A percentile compares a stretch with the other conserved stretches of the same genome.
phyloP scores from a whole-genome alignment of 345 rosid genomes.

The Odontarrhena argentea region DNA sequence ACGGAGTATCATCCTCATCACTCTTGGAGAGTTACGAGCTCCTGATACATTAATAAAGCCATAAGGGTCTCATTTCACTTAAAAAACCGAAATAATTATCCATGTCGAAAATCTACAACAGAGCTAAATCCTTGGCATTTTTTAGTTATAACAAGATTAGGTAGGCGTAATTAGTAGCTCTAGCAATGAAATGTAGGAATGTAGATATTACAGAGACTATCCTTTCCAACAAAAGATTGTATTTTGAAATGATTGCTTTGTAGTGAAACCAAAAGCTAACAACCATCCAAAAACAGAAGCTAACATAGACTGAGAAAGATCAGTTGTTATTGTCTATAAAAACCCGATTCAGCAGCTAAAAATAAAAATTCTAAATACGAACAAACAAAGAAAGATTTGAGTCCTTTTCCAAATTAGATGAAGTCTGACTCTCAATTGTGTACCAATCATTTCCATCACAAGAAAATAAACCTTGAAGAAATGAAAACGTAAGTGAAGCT shows the following conservation, averaged over 20 bases:
- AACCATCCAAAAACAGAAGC: constrained; percentile 13
- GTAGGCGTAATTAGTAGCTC: constrained; percentile 12
- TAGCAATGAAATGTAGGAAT: constrained; percentile 14
- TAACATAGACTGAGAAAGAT: constrained; percentile 21
- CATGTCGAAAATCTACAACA: constrained; percentile 13
- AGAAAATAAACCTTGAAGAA: background rate
- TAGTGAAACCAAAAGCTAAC: constrained; percentile 27
- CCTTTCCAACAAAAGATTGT: no score
- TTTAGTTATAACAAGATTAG: constrained; percentile 18
- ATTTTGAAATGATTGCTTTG: constrained; percentile 27
- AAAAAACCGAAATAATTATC: background rate
- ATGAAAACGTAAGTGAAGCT: background rate
- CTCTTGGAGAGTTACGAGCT: constrained; percentile 34
- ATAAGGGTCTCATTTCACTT: background rate
- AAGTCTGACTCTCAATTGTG: constrained; percentile 11
- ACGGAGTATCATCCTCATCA: constrained; percentile 14
- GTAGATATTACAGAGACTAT: constrained; percentile 17
- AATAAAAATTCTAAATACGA: background rate
- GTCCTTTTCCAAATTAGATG: constrained; percentile 9
- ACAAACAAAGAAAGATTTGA: background rate
- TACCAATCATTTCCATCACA: background rate
- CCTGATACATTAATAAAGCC: constrained; percentile 21
- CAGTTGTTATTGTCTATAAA: background rate
- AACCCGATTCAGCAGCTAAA: constrained; percentile 26
- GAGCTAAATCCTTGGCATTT: constrained; percentile 18